Evolutionary conservation across 805 yeast species (phyloP).

Genomic region (Yamadazyma sp.): DNA sequence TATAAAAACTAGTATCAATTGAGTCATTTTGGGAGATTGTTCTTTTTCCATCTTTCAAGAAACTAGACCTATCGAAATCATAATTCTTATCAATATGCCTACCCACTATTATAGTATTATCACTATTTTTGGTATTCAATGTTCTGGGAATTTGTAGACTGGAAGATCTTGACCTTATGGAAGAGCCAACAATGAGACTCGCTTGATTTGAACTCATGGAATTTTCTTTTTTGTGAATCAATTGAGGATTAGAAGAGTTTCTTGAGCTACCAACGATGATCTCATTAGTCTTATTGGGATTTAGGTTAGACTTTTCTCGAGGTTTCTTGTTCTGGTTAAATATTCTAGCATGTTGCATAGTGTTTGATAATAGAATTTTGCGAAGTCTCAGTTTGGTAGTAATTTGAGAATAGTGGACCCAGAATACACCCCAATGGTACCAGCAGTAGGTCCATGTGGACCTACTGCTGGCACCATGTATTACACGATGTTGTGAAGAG

Average conservation of each 20-base stretch:
- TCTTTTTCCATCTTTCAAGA: conserved; percentile 5
- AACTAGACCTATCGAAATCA: conserved; percentile 5
- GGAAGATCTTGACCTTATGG: conserved; percentile 11
- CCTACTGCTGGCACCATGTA: too few species aligned
- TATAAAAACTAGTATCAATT: conserved; percentile 1
- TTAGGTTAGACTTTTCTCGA: conserved; percentile 3
- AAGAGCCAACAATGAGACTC: conserved; percentile 16
- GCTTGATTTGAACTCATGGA: conserved; percentile 20
- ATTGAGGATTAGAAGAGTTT: background rate
- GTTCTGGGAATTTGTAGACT: conserved; percentile 6
- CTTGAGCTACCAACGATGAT: background rate
- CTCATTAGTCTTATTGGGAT: conserved; percentile 7
- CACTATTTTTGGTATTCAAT: conserved; percentile 9
- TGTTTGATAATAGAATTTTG: background rate
- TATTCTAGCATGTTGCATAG: conserved; percentile 32
- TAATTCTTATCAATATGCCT: conserved; percentile 7
- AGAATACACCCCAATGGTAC: too few species aligned
- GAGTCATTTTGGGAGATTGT: conserved; percentile 10
- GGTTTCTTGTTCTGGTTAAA: conserved; percentile 6
- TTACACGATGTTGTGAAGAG: too few species aligned
- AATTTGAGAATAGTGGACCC: too few species aligned
- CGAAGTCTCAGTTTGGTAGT: too few species aligned
- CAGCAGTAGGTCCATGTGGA: too few species aligned
- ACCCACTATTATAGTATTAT: conserved; percentile 15
- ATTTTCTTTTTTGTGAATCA: background rate